Percentiles rank a stretch among this genome's conserved stretches.
Evolutionary conservation across 768 basidiomycete genomes (phyloP).

Genomic region (Leccinum broughii): DNA sequence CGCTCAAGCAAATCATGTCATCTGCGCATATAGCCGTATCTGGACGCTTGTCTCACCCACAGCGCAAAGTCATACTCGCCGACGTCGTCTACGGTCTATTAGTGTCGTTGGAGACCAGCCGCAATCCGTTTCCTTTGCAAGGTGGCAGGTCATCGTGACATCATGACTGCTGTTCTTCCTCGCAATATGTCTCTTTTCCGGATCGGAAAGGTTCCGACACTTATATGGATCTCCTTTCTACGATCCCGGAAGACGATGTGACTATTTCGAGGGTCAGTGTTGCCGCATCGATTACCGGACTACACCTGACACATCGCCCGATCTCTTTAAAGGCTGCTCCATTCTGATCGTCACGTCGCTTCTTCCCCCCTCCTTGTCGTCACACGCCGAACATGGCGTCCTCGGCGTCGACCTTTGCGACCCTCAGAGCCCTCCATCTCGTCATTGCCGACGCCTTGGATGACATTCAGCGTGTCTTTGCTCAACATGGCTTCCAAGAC

Average conservation of each 20-base stretch:
- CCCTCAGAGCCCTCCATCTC: constrained; percentile 61
- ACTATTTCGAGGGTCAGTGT: constrained; percentile 16
- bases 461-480: constrained; percentile 65
- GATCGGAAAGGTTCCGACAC: constrained; percentile 20
- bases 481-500: constrained; percentile 14
- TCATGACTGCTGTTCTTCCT: constrained; percentile 10
- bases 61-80: not conserved
- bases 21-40: constrained; percentile 11
- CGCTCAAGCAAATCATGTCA: constrained; percentile 11
- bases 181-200: constrained; percentile 8
- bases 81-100: not conserved
- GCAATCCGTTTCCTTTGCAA: not conserved
- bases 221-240: constrained; percentile 15
- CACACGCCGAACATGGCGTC: constrained; percentile 24
- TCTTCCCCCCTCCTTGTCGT: constrained; percentile 10
- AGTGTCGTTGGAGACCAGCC: not conserved
- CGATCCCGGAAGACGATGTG: constrained; percentile 13
- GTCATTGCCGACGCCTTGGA: constrained; percentile 69
- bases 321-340: constrained; percentile 20
- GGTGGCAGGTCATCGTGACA: not conserved
- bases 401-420: constrained; percentile 58
- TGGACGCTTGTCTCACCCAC: not conserved
- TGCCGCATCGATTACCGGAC: too few species aligned
- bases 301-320: not conserved
- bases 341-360: constrained; percentile 5